phyloP scores from a whole-genome alignment of 2,329 filamentous ascomycete genomes.

The Stagonosporopsis chrysanthemi region DNA sequence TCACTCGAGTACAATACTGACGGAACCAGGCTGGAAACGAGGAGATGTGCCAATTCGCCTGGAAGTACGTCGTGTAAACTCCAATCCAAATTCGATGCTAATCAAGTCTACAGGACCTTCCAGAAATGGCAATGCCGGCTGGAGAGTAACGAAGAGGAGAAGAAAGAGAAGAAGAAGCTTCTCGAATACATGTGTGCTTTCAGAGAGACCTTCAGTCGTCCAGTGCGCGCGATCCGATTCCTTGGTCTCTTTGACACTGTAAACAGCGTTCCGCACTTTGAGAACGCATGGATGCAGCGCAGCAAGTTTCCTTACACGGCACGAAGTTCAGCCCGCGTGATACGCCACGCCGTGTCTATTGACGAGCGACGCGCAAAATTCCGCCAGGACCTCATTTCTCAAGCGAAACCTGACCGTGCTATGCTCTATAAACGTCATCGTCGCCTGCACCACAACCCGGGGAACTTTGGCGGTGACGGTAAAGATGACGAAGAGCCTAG shows the following conservation, averaged over 20 bases:
- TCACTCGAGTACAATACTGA: background rate
- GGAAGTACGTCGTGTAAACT: slow-evolving; percentile 61
- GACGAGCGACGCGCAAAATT: slow-evolving; percentile 77
- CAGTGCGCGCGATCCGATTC: slow-evolving; percentile 76
- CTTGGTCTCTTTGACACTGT: slow-evolving; percentile 84
- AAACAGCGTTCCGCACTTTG: slow-evolving; percentile 80
- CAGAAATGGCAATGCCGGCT: slow-evolving; percentile 73
- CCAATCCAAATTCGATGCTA: background rate
- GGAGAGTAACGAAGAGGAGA: slow-evolving; percentile 48
- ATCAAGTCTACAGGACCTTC: slow-evolving; percentile 59
- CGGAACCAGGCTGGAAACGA: slow-evolving; percentile 72
- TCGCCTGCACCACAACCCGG: slow-evolving; percentile 27
- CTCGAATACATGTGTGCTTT: slow-evolving; percentile 81
- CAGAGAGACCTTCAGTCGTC: slow-evolving; percentile 79
- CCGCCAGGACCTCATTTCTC: slow-evolving; percentile 70
- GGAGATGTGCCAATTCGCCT: slow-evolving; percentile 83
- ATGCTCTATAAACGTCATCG: slow-evolving; percentile 41
- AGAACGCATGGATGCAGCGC: slow-evolving; percentile 77
- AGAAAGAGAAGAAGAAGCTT: slow-evolving; percentile 65
- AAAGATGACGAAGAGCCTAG: slow-evolving; percentile 23
- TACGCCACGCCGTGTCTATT: slow-evolving; percentile 74
- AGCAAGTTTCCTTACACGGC: slow-evolving; percentile 75
- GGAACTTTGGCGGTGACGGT: slow-evolving; percentile 22
- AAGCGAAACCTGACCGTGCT: slow-evolving; percentile 44
- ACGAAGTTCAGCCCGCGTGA: slow-evolving; percentile 63